Evolutionary conservation across 495 filamentous ascomycete species (phyloP).

Genomic region (Pyrenula massariospora): DNA sequence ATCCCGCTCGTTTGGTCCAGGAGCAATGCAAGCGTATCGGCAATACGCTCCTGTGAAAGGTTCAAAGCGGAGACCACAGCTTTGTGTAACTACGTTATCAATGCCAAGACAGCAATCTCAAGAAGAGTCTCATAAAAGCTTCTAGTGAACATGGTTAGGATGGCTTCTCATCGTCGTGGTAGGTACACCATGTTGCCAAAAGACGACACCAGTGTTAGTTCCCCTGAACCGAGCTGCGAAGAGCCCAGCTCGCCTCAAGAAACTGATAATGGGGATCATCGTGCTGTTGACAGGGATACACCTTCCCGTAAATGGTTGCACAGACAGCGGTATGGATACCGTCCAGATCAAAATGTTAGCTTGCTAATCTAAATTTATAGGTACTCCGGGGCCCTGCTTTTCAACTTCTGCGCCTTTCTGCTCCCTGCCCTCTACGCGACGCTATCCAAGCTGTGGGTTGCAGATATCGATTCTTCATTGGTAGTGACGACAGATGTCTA

Average conservation of each 20-base stretch:
- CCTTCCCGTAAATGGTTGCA: conserved; percentile 3
- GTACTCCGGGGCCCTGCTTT: conserved; percentile 46
- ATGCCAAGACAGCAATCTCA: neutral
- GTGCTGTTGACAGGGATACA: neutral
- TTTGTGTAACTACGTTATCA: neutral
- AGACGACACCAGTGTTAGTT: neutral
- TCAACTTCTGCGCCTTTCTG: conserved; percentile 53
- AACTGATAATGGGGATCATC: no score
- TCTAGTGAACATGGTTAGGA: no score
- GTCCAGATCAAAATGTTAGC: neutral
- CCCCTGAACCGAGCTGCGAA: neutral
- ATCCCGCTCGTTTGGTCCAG: neutral
- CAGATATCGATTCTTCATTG: conserved; percentile 50
- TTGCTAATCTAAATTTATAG: conserved; percentile 9
- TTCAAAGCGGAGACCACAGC: neutral
- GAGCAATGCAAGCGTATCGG: neutral
- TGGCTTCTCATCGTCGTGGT: neutral
- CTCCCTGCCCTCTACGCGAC: conserved; percentile 61
- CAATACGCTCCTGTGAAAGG: neutral
- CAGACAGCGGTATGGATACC: conserved; percentile 4
- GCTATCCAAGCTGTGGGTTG: conserved; percentile 64
- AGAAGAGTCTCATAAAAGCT: no score
- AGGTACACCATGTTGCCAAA: neutral
- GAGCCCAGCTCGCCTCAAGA: neutral
- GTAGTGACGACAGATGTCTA: conserved; percentile 61